Evolutionary conservation across 345 rosid genomes (phyloP), one percentile per base, ranked within the genome.

Genomic region (Leavenworthia alabamica): DNA sequence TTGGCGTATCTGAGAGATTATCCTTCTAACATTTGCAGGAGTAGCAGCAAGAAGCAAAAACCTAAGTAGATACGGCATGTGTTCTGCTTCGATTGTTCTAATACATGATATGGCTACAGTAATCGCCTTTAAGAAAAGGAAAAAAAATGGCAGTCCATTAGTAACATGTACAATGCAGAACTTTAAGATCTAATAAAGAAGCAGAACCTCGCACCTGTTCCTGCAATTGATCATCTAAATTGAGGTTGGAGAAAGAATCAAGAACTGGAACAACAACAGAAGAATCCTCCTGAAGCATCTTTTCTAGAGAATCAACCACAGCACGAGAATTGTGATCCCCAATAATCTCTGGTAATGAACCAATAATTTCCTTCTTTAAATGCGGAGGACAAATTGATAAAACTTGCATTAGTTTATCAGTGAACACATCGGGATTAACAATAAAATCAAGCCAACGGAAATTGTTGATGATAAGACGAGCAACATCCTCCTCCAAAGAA

Each of bases 281-380:
- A 7, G 87, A 83, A 77, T 89, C 96, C 62, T 89, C 96, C 45
- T 66, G 83, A 33, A 89, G 89, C 89, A 89, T 77, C 53, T 82
- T 77, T 60, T 84, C 89, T 1, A 89, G 80, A 55, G 85, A 84
- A 70, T 82, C 83, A 41, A 88, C 74, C 53, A 88, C 82, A 50
- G 59, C 50, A 27, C 55, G 77, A 56, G 71, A 74, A 62, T 75
- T 80, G 15, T 76, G 84, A 72, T 83, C 92, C 9, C 86, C 89
- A 5, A 88, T 78, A 45, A 88, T 84, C 81, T 89, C 94, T 9
- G 96, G 94, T 73, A 89, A 79, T 1, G 96, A 89, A 43, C 96
- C 96, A 42, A 86, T 81, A 8, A 89, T 84, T 80, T 89, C 96
- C 42, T 80, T 82, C 81, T 84, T 89, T 52, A 84, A 80, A 42